Base-by-base conservation (phyloP, 305 asterid species). In the Nicotiana rustica region DNA sequence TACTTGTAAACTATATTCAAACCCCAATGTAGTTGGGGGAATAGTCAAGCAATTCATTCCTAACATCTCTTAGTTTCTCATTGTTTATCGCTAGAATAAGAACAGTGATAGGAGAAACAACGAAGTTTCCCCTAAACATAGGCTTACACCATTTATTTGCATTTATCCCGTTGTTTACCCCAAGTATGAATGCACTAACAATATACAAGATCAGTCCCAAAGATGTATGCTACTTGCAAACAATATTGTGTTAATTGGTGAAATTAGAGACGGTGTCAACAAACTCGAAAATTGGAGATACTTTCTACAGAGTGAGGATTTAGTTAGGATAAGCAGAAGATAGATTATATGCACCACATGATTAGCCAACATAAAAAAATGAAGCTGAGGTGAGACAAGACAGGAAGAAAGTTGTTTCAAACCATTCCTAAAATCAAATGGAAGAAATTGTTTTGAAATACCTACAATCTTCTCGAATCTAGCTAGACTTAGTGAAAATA, bases 101-200 rank as follows among this genome's bases (percentile, higher is more conserved):
- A 73, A 35, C 41, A 47, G 62, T 25, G 62, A 7, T 25, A 73
- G 64, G 44, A 73, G 25, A 73, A 49, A 49, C 61, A 49, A 3
- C 25, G 61, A 41, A 73, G 25, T 73, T 49, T 31, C 21, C 21
- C 41, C 14, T 73, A 73, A 17, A 8, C 2, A 38, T 25, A 73
- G 44, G 61, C 14, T 73, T 25, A 49, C 79, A 75, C 47, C 65
- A 14, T 49, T 29, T 25, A 75, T 75, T 52, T 75, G 79, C 64
- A 8, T 57, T 52, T 49, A 25, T 18, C 9, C 41, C 5, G 0
- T 25, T 21, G 38, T 75, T 75, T 25, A 75, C 15, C 64, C 47
- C 64, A 49, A 15, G 15, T 7, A 75, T 25, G 44, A 8, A 52
- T 52, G 59, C 14, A 14, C 59, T 52, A 52, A 52, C 59, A 52